Percentiles rank a stretch among this genome's conserved stretches.
Conservation (phyloP, 495 filamentous ascomycete genomes). For the Aspergillus campestris region DNA sequence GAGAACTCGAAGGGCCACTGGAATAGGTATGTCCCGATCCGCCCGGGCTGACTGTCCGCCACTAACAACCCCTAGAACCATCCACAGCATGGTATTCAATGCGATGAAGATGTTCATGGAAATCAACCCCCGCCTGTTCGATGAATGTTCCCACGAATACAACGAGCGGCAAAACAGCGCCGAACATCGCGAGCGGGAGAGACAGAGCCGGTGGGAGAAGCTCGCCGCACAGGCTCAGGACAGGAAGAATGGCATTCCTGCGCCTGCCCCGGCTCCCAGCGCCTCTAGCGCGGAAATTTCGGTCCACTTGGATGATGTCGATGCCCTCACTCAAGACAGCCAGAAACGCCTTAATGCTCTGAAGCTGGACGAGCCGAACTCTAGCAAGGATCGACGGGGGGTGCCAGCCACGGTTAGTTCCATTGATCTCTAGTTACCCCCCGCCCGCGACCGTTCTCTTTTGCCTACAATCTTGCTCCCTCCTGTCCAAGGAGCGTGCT, state of each 20-base stretch:
- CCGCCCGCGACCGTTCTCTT: constrained; percentile 10
- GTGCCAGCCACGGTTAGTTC: constrained; percentile 36
- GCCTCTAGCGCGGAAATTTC: constrained; percentile 32
- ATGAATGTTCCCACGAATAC: constrained; percentile 96
- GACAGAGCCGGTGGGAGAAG: constrained; percentile 79
- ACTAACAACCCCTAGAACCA: constrained; percentile 56
- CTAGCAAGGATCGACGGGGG: constrained; percentile 38
- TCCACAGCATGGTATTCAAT: constrained; percentile 99
- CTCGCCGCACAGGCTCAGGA: constrained; percentile 71
- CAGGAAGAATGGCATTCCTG: constrained; percentile 44
- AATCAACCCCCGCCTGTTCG: constrained; percentile 96
- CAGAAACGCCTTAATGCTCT: constrained; percentile 76
- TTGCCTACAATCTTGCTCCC: constrained; percentile 7
- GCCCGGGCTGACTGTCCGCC: background rate
- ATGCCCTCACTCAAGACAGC: constrained; percentile 70
- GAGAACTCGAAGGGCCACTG: constrained; percentile 99
- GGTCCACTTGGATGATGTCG: constrained; percentile 59
- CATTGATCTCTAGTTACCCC: constrained; percentile 16
- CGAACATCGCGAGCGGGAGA: constrained; percentile 62
- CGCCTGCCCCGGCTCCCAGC: constrained; percentile 16
- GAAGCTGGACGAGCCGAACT: constrained; percentile 60
- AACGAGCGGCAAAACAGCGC: constrained; percentile 92
- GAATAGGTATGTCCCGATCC: constrained; percentile 65
- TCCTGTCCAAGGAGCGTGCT: constrained; percentile 3
- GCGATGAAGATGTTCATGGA: constrained; percentile 99